These are phyloP conservation scores for Plasmodium vivax DNA, from an alignment of 169 alveolate species.

Conservation along the genomic window DNA sequence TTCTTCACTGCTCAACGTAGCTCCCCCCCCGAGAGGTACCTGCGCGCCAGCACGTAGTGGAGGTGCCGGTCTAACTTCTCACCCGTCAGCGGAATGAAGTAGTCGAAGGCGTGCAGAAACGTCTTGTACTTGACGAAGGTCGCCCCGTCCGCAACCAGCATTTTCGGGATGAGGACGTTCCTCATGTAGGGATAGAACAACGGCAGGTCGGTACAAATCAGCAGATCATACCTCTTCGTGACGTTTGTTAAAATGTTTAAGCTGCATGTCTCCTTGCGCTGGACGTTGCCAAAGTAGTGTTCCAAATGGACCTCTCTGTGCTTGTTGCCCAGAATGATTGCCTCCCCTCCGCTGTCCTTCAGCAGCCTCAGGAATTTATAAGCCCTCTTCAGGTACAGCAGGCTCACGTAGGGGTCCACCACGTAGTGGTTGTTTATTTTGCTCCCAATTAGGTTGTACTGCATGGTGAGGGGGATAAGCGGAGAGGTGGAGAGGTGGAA, in stretches of 20 bases:
- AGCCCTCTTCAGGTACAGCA: constrained; percentile 81
- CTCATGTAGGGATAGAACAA: constrained; percentile 78
- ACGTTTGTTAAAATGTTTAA: constrained; percentile 77
- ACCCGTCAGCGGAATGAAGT: constrained; percentile 80
- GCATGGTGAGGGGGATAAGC: not conserved
- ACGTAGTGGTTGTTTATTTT: constrained; percentile 80
- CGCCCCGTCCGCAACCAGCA: constrained; percentile 77
- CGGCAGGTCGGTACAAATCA: constrained; percentile 82
- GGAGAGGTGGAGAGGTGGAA: not conserved
- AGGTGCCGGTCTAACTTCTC: constrained; percentile 43
- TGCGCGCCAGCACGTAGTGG: constrained; percentile 62
- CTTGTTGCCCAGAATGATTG: constrained; percentile 80
- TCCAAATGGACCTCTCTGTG: constrained; percentile 67
- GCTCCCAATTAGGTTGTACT: constrained; percentile 69
- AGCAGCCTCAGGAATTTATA: constrained; percentile 77
- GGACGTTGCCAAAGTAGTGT: constrained; percentile 26
- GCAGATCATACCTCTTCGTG: constrained; percentile 77
- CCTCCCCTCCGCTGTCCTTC: constrained; percentile 79
- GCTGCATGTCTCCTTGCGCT: constrained; percentile 41
- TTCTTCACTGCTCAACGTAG: not conserved
- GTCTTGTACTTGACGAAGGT: constrained; percentile 78
- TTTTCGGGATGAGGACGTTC: constrained; percentile 82
- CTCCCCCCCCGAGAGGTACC: constrained; percentile 5
- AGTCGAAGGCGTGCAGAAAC: constrained; percentile 81
- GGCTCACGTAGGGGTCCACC: constrained; percentile 81